phyloP scores from a whole-genome alignment of 179 eudicot genomes.

The Beta lomatogona region DNA sequence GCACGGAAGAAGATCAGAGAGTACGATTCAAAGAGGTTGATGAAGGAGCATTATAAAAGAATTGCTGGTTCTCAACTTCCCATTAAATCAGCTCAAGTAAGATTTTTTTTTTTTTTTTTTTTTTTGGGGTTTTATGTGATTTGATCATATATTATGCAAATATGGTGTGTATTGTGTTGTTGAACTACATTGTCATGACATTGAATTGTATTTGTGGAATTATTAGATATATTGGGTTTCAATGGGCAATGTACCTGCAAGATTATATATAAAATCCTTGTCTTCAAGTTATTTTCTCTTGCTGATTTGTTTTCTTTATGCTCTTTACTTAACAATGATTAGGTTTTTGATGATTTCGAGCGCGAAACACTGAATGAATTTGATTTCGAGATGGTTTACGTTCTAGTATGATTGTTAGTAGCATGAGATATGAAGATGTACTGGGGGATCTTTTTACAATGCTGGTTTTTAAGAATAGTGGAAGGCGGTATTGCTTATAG shows the following conservation, averaged over 20 bases:
- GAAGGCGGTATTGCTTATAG: background rate
- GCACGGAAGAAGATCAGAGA: slow-evolving; percentile 91
- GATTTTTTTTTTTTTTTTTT: background rate
- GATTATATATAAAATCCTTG: too few relatives aligned
- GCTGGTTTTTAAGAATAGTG: background rate
- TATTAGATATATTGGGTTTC: background rate
- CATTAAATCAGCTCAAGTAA: slow-evolving; percentile 72
- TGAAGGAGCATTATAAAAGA: slow-evolving; percentile 70
- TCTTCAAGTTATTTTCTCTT: background rate
- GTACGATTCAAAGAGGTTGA: slow-evolving; percentile 75
- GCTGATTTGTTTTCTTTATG: too few relatives aligned
- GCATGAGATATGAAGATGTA: background rate
- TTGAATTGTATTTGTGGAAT: background rate
- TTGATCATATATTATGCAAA: slow-evolving; percentile 2
- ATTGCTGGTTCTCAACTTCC: slow-evolving; percentile 50
- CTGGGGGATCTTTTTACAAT: too few relatives aligned
- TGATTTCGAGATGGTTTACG: background rate
- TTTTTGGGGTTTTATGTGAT: background rate
- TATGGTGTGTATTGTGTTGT: background rate
- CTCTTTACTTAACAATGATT: background rate
- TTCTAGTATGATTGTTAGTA: background rate
- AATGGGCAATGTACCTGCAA: background rate
- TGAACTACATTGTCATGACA: slow-evolving; percentile 7
- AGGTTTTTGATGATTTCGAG: background rate
- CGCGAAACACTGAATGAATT: background rate